phyloP scores from a whole-genome alignment of 495 filamentous ascomycete species.

The Lophiotrema nucula region DNA sequence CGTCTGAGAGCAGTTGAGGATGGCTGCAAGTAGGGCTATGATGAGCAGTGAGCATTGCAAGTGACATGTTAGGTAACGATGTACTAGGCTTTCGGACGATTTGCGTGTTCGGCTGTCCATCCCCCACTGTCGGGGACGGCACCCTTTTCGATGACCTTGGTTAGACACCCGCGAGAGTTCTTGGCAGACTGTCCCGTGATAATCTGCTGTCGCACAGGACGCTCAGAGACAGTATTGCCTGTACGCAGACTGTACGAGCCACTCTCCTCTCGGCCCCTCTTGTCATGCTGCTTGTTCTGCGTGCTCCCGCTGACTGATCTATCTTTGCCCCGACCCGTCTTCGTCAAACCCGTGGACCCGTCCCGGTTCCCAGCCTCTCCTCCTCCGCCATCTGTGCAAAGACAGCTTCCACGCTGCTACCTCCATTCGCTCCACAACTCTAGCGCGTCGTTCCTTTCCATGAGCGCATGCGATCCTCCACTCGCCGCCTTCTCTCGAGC shows the following conservation, averaged over 20 bases:
- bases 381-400: slow-evolving; percentile 1
- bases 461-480: slow-evolving; percentile 33
- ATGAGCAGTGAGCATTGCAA: too few species aligned
- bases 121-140: too few species aligned
- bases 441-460: slow-evolving; percentile 8
- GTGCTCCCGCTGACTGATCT: slow-evolving; percentile 9
- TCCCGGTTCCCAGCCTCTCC: neutral
- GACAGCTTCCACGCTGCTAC: neutral
- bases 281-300: neutral
- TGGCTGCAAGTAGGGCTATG: too few species aligned
- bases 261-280: neutral
- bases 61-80: too few species aligned
- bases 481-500: slow-evolving; percentile 20
- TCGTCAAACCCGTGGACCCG: neutral
- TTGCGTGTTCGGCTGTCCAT: too few species aligned
- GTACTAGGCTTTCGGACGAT: too few species aligned
- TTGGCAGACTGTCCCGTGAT: too few species aligned
- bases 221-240: slow-evolving; percentile 14
- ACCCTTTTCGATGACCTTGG: too few species aligned
- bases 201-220: slow-evolving; percentile 32
- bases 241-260: slow-evolving; percentile 4
- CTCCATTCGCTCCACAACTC: slow-evolving; percentile 17
- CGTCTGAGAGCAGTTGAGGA: too few species aligned
- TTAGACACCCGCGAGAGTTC: too few species aligned
- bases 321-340: neutral